These are phyloP conservation scores for Penicillium psychrosexuale DNA, from an alignment of 2,329 filamentous ascomycete genomes.

Conservation along the genomic window DNA sequence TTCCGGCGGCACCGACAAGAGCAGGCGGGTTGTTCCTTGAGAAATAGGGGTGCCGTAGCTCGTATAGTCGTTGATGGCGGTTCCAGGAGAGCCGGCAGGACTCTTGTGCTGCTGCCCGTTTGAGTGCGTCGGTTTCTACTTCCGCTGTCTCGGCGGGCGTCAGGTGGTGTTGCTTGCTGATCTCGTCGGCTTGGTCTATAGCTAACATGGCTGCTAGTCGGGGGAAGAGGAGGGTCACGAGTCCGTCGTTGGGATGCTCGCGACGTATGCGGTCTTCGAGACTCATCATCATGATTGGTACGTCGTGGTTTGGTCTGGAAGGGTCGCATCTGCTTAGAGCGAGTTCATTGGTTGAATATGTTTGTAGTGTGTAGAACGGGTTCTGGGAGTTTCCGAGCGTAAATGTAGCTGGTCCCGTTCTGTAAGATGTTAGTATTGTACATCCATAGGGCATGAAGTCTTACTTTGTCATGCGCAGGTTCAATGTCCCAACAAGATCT, in stretches of 20 bases:
- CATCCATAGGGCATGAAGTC: neutral
- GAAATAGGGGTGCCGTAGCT: constrained; percentile 47
- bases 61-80: constrained; percentile 39
- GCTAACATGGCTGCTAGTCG: constrained; percentile 50
- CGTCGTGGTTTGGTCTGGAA: constrained; percentile 36
- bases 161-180: constrained; percentile 41
- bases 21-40: constrained; percentile 29
- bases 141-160: constrained; percentile 41
- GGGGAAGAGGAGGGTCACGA: constrained; percentile 48
- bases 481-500: constrained; percentile 34
- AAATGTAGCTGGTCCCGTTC: constrained; percentile 43
- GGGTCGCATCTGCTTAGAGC: constrained; percentile 44
- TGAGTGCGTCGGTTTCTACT: constrained; percentile 45
- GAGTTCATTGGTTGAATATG: constrained; percentile 43
- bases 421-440: constrained; percentile 15
- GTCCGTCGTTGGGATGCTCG: constrained; percentile 41
- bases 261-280: constrained; percentile 40
- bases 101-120: constrained; percentile 45
- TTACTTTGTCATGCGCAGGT: constrained; percentile 44
- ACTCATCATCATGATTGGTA: constrained; percentile 45
- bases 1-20: constrained; percentile 35
- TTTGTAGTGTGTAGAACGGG: constrained; percentile 47
- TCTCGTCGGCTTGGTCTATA: constrained; percentile 44
- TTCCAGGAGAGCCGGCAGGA: constrained; percentile 48
- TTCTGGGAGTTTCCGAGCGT: constrained; percentile 41